Evolutionary conservation across 176 grass and related monocot genomes (phyloP), one percentile per base, ranked within the genome.

Genomic region (Tillandsia fasciculata): DNA sequence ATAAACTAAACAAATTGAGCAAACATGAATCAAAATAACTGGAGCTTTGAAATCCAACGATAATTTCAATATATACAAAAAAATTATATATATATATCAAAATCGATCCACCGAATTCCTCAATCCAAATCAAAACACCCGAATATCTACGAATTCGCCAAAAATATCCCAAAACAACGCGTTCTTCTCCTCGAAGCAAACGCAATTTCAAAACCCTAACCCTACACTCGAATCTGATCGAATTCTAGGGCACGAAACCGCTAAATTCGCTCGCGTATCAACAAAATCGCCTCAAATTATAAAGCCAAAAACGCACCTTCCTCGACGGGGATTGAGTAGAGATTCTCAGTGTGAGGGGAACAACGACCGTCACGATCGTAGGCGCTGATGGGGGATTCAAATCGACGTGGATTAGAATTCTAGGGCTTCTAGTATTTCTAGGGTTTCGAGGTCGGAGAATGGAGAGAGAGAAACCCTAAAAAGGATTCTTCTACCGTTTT

Each of bases 141-240:
- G 17, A 61, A 61, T 18, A 61, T 61, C 56, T 20, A 61, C 56
- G 17, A 23, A 61, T 61, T 61, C 56, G 13, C 56, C 56, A 61
- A 6, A 61, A 59, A 59, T 1, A 59, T 17, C 20, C n/a, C 54
- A 59, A 59, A 17, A 59, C n/a, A 20, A 59, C 14, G 54, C 9
- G 9, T 59, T n/a, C 13, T 13, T 15, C 18, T n/a, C 15, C 54
- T 20, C 54, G 5, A 58, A 58, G 54, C 54, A 58, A 58, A 17
- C 54, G 33, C 54, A 58, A 58, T n/a, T n/a, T n/a, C 54, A 58
- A 61, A 61, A 61, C 56, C 56, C 56, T 61, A 61, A 23, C 17
- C 22, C 22, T 61, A 6, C 56, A 15, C 15, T 2, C 15, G 56
- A 15, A 61, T 61, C 56, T 15, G 9, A 61, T 61, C 56, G 10